phyloP scores from a whole-genome alignment of 2,329 filamentous ascomycete genomes.

The Westerdykella sp. region DNA sequence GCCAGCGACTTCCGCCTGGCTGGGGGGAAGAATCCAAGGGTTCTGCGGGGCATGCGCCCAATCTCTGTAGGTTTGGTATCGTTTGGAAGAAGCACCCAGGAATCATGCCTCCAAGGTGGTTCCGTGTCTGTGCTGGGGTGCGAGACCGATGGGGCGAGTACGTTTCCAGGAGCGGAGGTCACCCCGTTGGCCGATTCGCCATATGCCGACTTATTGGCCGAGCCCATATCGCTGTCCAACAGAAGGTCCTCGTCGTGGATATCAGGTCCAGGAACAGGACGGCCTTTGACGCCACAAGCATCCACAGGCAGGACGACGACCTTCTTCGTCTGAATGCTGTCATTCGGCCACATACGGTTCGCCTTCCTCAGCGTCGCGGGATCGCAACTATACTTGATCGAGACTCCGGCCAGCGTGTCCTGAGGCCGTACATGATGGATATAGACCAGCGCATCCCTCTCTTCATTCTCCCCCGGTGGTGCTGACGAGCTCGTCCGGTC shows the following conservation, averaged over 20 bases:
- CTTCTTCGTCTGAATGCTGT: conserved; percentile 78
- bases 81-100: conserved; percentile 78
- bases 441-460: conserved; percentile 77
- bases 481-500: conserved; percentile 47
- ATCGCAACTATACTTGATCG: conserved; percentile 82
- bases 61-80: conserved; percentile 71
- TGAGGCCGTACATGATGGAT: conserved; percentile 75
- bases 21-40: conserved; percentile 87
- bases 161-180: conserved; percentile 31
- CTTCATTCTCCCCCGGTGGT: conserved; percentile 52
- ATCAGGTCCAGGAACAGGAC: conserved; percentile 39
- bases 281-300: conserved; percentile 76
- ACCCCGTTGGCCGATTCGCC: conserved; percentile 28
- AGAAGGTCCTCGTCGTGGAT: conserved; percentile 36
- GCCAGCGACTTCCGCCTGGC: conserved; percentile 78
- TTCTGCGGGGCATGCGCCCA: conserved; percentile 70
- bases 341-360: conserved; percentile 92
- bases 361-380: conserved; percentile 76
- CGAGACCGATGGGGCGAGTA: conserved; percentile 29
- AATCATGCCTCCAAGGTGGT: conserved; percentile 74
- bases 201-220: conserved; percentile 10
- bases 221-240: conserved; percentile 17
- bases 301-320: conserved; percentile 81
- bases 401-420: conserved; percentile 87
- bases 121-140: conserved; percentile 49